A percentile compares a stretch with the other conserved stretches of the same genome.
Evolutionary conservation across 495 filamentous ascomycete species (phyloP).

Genomic region (Daldinia grandis): DNA sequence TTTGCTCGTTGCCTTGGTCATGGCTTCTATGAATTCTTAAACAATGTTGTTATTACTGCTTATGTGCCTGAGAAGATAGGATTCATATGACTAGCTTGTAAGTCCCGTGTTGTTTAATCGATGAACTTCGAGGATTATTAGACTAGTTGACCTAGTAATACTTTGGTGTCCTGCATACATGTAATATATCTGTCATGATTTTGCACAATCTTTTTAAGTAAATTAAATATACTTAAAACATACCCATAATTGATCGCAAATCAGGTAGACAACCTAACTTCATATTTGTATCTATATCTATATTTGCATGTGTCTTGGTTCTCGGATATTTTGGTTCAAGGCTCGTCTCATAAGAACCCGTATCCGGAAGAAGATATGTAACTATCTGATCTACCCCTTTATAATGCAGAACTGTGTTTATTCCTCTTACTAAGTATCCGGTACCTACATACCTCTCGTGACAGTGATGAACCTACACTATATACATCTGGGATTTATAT

Average conservation of each 20-base stretch:
- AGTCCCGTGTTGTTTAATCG: background rate
- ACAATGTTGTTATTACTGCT: background rate
- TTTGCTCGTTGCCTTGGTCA: background rate
- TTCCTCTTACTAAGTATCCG: background rate
- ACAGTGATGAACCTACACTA: background rate
- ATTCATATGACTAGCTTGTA: background rate
- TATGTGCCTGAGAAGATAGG: background rate
- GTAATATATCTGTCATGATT: background rate
- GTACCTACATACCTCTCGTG: background rate
- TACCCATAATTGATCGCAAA: too few species aligned
- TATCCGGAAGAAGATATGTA: background rate
- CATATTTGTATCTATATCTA: too few species aligned
- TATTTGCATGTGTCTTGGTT: too few species aligned
- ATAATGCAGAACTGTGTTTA: background rate
- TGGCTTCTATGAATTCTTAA: background rate
- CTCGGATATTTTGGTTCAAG: background rate
- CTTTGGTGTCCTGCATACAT: background rate
- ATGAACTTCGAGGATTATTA: background rate
- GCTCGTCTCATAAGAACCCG: background rate
- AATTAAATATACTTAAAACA: too few species aligned
- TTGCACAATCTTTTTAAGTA: background rate
- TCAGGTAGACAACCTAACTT: too few species aligned
- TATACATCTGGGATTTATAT: background rate
- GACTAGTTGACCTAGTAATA: background rate
- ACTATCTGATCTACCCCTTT: constrained; percentile 12